Evolutionary conservation across 1,139 yeast species (phyloP), one percentile per base, ranked within the genome.

Genomic region (Hyphopichia burtonii): DNA sequence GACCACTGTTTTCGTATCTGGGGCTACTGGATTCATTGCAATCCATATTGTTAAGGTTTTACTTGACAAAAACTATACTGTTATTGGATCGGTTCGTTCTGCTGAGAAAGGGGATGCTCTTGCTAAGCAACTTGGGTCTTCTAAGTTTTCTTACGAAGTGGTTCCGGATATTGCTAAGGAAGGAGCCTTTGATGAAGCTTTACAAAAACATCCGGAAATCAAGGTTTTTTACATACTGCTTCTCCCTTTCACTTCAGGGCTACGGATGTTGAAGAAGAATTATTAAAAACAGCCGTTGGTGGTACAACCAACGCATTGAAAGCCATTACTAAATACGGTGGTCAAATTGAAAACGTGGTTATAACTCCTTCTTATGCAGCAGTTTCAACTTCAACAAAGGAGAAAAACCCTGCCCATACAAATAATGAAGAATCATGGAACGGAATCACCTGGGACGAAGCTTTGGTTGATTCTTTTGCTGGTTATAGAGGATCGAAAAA

Each of bases 401-500:
- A 47, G 31, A 32, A 20, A 3, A 49, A 43, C 31, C 46, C 52
- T 5, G 45, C 41, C 20, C 39, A 41, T n/a, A 45, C 41, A 10
- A 42, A 53, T 19, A 54, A 49, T 38, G 79, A 73, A 49, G 50
- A 57, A 4, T 46, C 59, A 7, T 75, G 79, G 78, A 70, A 69
- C 47, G 59, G 59, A 34, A 62, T 67, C 34, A 56, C 65, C 14
- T 58, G 65, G 56, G 68, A 66, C 38, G 56, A 54, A 44, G 66
- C 66, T 38, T 54, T 53, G 37, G 41, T 47, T 17, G 53, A 60
- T 41, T 59, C 64, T 5, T 41, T 47, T 10, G 42, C 44, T 23
- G 83, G 76, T 8, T 80, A 79, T 58, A 47, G 61, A 46, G 80
- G 74, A 0, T 76, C 83, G 6, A 80, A 80, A 56, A 74, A 66